Evolutionary conservation across 2,329 filamentous ascomycete species (phyloP).

Genomic region (Hyphodiscus sp.): DNA sequence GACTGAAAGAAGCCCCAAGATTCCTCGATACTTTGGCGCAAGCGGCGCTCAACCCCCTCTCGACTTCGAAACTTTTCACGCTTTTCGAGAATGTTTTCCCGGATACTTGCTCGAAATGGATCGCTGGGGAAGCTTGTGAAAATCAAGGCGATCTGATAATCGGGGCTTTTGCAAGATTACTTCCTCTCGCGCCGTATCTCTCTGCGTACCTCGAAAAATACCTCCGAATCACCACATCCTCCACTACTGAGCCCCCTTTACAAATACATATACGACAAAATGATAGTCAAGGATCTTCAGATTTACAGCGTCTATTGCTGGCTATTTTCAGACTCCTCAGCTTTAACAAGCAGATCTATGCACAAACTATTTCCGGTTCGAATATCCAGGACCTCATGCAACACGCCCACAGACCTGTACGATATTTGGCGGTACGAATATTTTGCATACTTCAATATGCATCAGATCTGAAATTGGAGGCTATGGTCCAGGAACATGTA

Average conservation of each 20-base stretch:
- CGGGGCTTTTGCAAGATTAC: conserved; percentile 68
- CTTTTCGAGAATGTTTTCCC: conserved; percentile 71
- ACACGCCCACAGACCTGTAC: conserved; percentile 52
- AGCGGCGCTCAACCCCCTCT: conserved; percentile 60
- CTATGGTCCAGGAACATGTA: conserved; percentile 61
- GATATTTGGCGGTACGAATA: conserved; percentile 76
- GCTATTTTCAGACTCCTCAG: conserved; percentile 73
- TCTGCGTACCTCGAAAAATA: conserved; percentile 61
- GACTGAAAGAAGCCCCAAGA: conserved; percentile 53
- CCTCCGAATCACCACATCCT: conserved; percentile 16
- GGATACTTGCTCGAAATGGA: conserved; percentile 79
- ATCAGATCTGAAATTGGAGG: conserved; percentile 71
- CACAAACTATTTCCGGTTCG: conserved; percentile 55
- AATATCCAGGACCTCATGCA: conserved; percentile 64
- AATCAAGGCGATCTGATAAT: conserved; percentile 40
- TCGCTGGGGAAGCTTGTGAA: conserved; percentile 33
- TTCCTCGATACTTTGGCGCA: conserved; percentile 67
- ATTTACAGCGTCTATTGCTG: conserved; percentile 48
- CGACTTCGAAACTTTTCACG: conserved; percentile 67
- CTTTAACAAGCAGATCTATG: conserved; percentile 66
- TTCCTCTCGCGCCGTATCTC: conserved; percentile 78
- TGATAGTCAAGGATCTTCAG: conserved; percentile 29
- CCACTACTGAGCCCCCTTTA: conserved; percentile 13
- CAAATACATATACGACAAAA: not conserved
- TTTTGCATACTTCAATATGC: conserved; percentile 74